Evolutionary conservation across 1,284 basidiomycete genomes (phyloP), one percentile per base, ranked within the genome.

Genomic region (Ganoderma leucocontextum): DNA sequence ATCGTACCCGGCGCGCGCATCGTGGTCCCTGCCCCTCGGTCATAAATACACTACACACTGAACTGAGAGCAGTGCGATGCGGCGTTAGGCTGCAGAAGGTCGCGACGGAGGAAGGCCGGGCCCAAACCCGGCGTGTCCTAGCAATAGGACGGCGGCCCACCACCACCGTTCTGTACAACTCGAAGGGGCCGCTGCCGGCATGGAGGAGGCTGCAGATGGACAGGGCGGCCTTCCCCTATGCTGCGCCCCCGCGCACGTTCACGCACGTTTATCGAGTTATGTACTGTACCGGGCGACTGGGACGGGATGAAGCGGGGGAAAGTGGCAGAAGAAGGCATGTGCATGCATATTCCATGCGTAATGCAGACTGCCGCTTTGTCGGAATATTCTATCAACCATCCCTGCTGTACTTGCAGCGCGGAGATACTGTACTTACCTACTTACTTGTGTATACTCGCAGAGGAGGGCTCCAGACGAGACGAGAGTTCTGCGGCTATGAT

Each of bases 1-100:
- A 25, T 49, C 47, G 47, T 49, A 10, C 22, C 22, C 22, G 47
- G 47, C 47, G 33, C 29, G 53, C 33, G 15, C 17, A 35, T 35
- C 29, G 53, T 55, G 33, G 3, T 4, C 53, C 33, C 53, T 55
- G 33, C 33, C 29, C 15, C 15, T 15, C 29, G 6, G 15, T 19
- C 29, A 55, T 33, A 12, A 49, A 49, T 49, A 49, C 47, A 25
- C 47, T 22, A 5, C 19, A 29, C 49, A 52, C 29, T 19, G 17
- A 58, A 13, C 9, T 17, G 15, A 55, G 55, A 58, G 33, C 35
- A 38, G n/a, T 38, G 35, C 35, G 29, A 49, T 58, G 55, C 55
- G n/a, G 55, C 55, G 33, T 33, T 38, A 35, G 55, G 35, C 55
- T 38, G 55, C 55, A 58, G 55, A 58, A 58, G 35, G 52, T 10